phyloP scores from a whole-genome alignment of 306 rosid species.

The Vigna hirtella region DNA sequence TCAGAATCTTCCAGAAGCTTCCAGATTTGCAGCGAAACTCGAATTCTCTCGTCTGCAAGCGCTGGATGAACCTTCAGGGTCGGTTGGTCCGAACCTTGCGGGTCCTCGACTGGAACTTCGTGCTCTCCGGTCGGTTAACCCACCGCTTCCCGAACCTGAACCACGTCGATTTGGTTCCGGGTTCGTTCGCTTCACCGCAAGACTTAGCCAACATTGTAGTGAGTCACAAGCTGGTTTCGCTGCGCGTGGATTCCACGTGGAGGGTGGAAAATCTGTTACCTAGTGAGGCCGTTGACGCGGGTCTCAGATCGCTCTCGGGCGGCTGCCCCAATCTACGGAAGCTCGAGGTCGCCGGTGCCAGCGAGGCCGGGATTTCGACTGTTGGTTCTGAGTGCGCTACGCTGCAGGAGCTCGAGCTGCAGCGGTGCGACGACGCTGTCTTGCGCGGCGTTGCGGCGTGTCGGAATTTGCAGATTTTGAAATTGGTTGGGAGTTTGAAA shows the following conservation, averaged over 20 bases:
- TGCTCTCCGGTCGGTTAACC: constrained; percentile 32
- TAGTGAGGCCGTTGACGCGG: constrained; percentile 6
- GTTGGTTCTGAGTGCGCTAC: constrained; percentile 29
- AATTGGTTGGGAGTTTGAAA: constrained; percentile 62
- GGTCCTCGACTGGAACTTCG: constrained; percentile 38
- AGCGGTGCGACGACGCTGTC: constrained; percentile 40
- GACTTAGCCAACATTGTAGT: constrained; percentile 14
- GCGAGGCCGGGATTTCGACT: background rate
- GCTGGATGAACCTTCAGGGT: constrained; percentile 45
- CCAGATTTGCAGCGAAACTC: constrained; percentile 38
- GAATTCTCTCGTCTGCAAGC: constrained; percentile 42
- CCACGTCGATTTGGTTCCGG: constrained; percentile 38
- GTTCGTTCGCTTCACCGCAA: background rate
- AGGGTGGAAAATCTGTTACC: constrained; percentile 28
- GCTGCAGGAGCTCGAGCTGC: constrained; percentile 40
- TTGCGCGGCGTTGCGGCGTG: constrained; percentile 32
- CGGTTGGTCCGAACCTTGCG: constrained; percentile 20
- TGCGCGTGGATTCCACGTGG: constrained; percentile 25
- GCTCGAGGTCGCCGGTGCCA: constrained; percentile 23
- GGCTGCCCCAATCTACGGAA: constrained; percentile 41
- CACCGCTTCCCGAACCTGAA: constrained; percentile 43
- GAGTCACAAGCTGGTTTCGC: constrained; percentile 2
- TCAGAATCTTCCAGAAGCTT: constrained; percentile 35
- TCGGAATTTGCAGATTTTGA: constrained; percentile 72
- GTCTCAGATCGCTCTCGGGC: background rate